Base-by-base conservation (phyloP, 2,329 filamentous ascomycete genomes). In the Diaporthe amygdali region DNA sequence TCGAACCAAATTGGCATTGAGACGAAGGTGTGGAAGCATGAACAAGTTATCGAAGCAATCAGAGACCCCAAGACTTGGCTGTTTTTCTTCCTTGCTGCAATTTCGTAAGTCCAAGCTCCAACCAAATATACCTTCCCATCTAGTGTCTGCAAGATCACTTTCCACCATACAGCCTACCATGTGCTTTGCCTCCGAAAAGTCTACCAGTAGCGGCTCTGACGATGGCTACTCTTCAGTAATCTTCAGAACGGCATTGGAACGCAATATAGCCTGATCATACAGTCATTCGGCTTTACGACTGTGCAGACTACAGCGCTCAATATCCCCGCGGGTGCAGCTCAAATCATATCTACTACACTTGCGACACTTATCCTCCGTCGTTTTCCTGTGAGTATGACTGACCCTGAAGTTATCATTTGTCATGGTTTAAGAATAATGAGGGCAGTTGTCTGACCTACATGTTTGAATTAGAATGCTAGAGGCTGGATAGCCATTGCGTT, bases 281-380 rank as follows among this genome's bases (percentile, higher is more conserved):
- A 54, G 49, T 67, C 63, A n/a, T 54, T 67, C 12, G 63, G 63
- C 3, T 67, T 54, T 17, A 67, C 47, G 5, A 54, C 44, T 32
- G 10, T 67, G 17, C 34, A 67, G 15, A 67, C 63, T 25, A 67
- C 63, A 30, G 63, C 63, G 25, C 47, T 67, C 34, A 67, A 67
- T 15, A 25, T 32, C 5, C 63, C 63, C 20, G 49, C 63, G 27
- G 63, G 47, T 10, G 47, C 63, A 41, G 47, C 63, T 7, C 63
- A 54, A 34, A 46, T 67, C n/a, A 27, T 67, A 1, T 54, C 63
- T 5, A 54, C 41, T 14, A 67, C 49, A 10, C 47, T 67, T 5
- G 47, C 63, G 4, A 67, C 47, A n/a, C 12, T 67, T 8, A 54
- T 67, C 7, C 44, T 67, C 7, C 34, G 63, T 15, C 34, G 63